These are phyloP conservation scores for Phialemonium atrogriseum DNA, from an alignment of 2,329 filamentous ascomycete genomes.

Conservation along the genomic window DNA sequence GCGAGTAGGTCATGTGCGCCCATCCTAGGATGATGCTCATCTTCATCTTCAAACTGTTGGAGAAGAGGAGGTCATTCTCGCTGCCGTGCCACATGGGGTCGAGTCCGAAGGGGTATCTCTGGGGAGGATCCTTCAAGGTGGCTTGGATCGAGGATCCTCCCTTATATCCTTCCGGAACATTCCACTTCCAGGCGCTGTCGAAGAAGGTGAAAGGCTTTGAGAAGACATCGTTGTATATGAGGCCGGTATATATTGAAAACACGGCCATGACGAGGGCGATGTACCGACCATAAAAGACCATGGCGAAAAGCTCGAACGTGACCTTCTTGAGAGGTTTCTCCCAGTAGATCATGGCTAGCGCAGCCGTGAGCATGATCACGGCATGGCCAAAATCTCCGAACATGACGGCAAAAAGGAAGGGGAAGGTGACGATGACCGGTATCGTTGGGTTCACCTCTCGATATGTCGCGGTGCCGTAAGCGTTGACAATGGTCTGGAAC, in stretches of 20 bases:
- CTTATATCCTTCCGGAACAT: conserved; percentile 57
- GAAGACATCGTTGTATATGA: conserved; percentile 97
- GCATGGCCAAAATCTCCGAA: conserved; percentile 97
- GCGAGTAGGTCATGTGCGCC: conserved; percentile 97
- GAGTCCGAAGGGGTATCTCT: conserved; percentile 91
- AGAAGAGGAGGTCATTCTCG: conserved; percentile 91
- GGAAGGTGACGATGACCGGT: conserved; percentile 93
- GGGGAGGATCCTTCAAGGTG: conserved; percentile 52
- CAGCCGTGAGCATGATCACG: conserved; percentile 75
- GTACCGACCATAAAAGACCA: conserved; percentile 98
- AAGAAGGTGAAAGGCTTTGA: conserved; percentile 89
- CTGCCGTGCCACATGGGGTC: conserved; percentile 96
- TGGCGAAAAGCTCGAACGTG: conserved; percentile 85
- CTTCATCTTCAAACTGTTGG: conserved; percentile 99
- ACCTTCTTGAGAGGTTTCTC: conserved; percentile 92
- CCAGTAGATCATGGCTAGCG: conserved; percentile 91
- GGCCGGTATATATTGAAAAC: conserved; percentile 93
- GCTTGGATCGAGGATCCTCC: conserved; percentile 57
- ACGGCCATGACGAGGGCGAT: conserved; percentile 97
- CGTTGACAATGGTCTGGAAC: conserved; percentile 98
- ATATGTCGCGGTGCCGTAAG: conserved; percentile 96
- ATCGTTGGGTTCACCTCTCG: conserved; percentile 94
- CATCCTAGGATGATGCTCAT: conserved; percentile 96
- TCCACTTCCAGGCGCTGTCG: conserved; percentile 80
- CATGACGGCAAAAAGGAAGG: conserved; percentile 99